A percentile compares a stretch with the other conserved stretches of the same genome.
These are phyloP conservation scores for Eragrostis tef DNA, from an alignment of 202 grass and related monocot species.

Conservation along the genomic window DNA sequence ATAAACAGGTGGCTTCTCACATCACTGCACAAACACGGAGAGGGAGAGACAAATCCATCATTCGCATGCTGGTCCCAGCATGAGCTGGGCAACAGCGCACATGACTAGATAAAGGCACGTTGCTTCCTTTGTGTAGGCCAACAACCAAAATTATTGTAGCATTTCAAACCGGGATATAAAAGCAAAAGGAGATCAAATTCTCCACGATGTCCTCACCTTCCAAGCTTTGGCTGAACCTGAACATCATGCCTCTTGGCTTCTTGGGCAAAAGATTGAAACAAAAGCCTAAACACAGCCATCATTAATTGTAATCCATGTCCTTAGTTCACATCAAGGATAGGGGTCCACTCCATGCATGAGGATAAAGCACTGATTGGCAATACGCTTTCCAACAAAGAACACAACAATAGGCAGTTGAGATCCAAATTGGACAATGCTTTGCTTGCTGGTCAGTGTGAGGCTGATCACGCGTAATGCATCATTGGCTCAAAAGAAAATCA, in stretches of 20 bases:
- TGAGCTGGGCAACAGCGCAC: slow-evolving; percentile 18
- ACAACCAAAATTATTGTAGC: slow-evolving; percentile 6
- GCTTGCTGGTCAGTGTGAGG: not conserved
- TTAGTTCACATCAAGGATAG: not conserved
- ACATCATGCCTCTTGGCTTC: not conserved
- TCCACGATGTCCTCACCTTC: not conserved
- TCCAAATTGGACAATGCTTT: slow-evolving; percentile 12
- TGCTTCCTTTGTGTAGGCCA: slow-evolving; percentile 23
- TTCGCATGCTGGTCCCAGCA: not conserved
- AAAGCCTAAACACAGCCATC: not conserved
- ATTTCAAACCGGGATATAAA: not conserved
- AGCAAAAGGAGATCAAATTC: not conserved
- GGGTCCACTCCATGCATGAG: not conserved
- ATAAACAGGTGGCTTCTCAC: no score
- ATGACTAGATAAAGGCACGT: not conserved
- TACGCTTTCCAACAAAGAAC: not conserved
- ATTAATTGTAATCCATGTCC: not conserved
- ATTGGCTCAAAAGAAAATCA: not conserved
- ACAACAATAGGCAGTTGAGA: not conserved
- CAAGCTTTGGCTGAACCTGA: not conserved
- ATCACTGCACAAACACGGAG: no score
- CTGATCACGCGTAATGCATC: not conserved
- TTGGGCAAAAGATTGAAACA: not conserved
- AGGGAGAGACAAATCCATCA: slow-evolving; percentile 12
- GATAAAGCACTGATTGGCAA: not conserved